Evolutionary conservation across 1,284 basidiomycete genomes (phyloP), one percentile per base, ranked within the genome.

Genomic region (Cryptococcus amylolentus): DNA sequence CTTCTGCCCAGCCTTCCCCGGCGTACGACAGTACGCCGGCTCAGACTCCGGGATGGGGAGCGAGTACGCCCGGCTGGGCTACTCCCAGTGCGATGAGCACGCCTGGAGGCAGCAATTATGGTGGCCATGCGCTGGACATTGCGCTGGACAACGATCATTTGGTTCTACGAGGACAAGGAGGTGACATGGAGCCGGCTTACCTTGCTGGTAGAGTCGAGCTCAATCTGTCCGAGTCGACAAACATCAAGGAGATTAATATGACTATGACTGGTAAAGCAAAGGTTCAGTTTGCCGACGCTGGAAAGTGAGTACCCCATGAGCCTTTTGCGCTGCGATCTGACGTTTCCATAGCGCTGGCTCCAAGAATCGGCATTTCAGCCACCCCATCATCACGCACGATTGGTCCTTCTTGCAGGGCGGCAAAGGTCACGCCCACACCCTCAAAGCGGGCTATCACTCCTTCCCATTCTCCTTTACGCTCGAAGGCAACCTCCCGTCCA

Each of bases 211-310:
- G 87, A 70, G 83, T 96, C 67, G 82, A 86, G 18, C 81, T 96
- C 58, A 83, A 86, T 71, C 84, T 96, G 56, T 79, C 82, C 4
- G 89, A 95, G 76, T 80, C 87, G 40, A 91, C 88, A 0, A 86
- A 89, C 56, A 84, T 96, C 76, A 89, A 87, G 75, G 88, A 93
- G 75, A 86, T 96, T 57, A 88, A 84, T 3, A 84, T 95, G 63
- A 84, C 86, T 58, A 88, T 95, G 70, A 82, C 84, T 61, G 91
- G 91, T 40, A 93, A 92, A 77, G 87, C 86, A 2, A 84, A 84
- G 60, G 79, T 92, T 1, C 87, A 88, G 5, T 80, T 82, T 45
- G 78, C 82, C 12, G 76, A 84, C n/a, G 77, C 78, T 54, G 84
- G 88, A 47, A 80, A 83, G 90, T 91, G 74, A 76, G 85, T 83